phyloP scores from a whole-genome alignment of 2,329 filamentous ascomycete species.

The Phoma sp. region DNA sequence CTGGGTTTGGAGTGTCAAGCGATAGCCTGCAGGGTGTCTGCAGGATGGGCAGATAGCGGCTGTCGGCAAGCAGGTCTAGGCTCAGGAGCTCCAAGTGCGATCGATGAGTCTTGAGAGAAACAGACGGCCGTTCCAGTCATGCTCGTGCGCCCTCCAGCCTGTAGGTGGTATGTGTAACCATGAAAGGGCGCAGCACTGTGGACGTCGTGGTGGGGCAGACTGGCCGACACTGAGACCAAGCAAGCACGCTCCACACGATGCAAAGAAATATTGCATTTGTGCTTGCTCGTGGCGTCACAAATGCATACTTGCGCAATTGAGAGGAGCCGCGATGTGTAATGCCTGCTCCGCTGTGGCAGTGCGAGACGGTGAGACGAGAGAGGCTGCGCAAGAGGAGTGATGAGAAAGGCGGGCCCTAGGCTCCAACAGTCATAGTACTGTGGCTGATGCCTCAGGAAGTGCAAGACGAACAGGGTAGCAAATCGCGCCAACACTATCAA shows the following conservation, averaged over 20 bases:
- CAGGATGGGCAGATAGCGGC: conserved; percentile 21
- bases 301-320: conserved; percentile 6
- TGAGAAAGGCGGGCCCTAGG: conserved; percentile 17
- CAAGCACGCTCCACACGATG: neutral
- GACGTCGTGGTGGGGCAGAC: neutral
- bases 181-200: conserved; percentile 8
- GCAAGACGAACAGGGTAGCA: conserved; percentile 20
- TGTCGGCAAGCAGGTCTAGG: conserved; percentile 20
- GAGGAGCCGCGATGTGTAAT: conserved; percentile 13
- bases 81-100: conserved; percentile 9
- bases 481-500: conserved; percentile 19
- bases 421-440: conserved; percentile 4
- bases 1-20: conserved; percentile 26
- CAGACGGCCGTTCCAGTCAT: conserved; percentile 3
- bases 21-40: conserved; percentile 22
- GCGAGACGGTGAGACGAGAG: conserved; percentile 32
- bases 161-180: neutral
- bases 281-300: conserved; percentile 7
- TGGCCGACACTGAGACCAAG: neutral
- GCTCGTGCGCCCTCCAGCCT: neutral
- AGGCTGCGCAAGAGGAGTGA: conserved; percentile 27
- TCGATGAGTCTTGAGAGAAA: conserved; percentile 27
- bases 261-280: too few species aligned
- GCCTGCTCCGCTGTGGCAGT: conserved; percentile 32
- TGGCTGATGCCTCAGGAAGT: conserved; percentile 26